These are phyloP conservation scores for Microdochium trichocladiopsis DNA, from an alignment of 2,329 filamentous ascomycete genomes.

Conservation along the genomic window DNA sequence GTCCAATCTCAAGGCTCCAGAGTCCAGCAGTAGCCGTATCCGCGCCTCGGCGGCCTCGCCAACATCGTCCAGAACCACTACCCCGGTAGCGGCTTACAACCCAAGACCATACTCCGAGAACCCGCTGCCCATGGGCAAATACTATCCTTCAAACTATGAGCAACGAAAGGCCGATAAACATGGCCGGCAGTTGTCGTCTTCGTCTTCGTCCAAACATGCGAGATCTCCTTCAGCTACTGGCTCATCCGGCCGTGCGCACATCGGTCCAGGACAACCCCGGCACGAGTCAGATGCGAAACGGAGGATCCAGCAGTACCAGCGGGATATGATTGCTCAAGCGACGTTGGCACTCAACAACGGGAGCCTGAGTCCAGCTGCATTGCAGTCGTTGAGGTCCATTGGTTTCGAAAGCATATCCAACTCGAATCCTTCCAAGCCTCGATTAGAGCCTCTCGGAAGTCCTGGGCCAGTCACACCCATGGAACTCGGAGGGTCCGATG, in stretches of 20 bases:
- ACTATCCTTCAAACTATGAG: conserved; percentile 57
- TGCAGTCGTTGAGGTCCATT: conserved; percentile 28
- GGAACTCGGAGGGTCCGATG: conserved; percentile 39
- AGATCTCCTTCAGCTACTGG: conserved; percentile 27
- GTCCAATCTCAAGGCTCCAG: not conserved
- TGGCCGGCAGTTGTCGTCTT: conserved; percentile 12
- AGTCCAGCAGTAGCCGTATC: conserved; percentile 10
- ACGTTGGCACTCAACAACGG: conserved; percentile 32
- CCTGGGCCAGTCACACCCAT: conserved; percentile 57
- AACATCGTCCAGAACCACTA: conserved; percentile 22
- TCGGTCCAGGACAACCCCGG: conserved; percentile 20
- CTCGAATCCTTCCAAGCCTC: conserved; percentile 32
- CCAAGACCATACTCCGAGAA: conserved; percentile 40
- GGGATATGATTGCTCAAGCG: conserved; percentile 54
- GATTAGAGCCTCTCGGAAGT: conserved; percentile 46
- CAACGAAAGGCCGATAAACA: conserved; percentile 23
- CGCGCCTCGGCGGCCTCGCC: conserved; percentile 13
- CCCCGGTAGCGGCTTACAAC: conserved; percentile 43
- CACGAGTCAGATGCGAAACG: conserved; percentile 40
- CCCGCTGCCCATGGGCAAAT: conserved; percentile 51
- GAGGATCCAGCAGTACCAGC: conserved; percentile 50
- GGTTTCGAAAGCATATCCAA: conserved; percentile 27
- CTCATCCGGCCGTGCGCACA: conserved; percentile 17
- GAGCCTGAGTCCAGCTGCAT: conserved; percentile 19
- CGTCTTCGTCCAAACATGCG: conserved; percentile 17